phyloP scores from a whole-genome alignment of 495 filamentous ascomycete genomes.

The Aspergillus panamensis region DNA sequence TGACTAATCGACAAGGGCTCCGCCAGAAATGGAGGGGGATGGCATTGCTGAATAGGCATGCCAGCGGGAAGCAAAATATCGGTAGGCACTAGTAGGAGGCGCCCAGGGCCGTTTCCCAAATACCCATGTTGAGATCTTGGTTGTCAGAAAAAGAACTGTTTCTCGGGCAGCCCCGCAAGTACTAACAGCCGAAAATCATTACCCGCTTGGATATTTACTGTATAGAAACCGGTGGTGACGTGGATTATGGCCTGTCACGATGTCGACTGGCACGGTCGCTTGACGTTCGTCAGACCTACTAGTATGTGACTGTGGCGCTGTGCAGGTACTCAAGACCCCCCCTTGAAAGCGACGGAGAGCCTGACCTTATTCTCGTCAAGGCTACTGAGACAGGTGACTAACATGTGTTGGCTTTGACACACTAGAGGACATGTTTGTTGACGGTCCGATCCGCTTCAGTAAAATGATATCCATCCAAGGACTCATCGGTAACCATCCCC shows the following conservation, averaged over 20 bases:
- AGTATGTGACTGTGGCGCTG: constrained; percentile 27
- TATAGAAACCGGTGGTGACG: constrained; percentile 25
- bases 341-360: constrained; percentile 13
- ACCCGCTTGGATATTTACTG: constrained; percentile 22
- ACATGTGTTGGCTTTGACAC: constrained; percentile 19
- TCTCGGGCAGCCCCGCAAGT: constrained; percentile 26
- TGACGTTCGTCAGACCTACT: constrained; percentile 20
- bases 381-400: constrained; percentile 17
- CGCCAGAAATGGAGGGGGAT: constrained; percentile 20
- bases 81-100: constrained; percentile 12
- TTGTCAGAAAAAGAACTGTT: constrained; percentile 17
- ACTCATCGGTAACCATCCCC: constrained; percentile 21
- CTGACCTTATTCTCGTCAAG: constrained; percentile 15
- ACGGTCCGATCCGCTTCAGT: constrained; percentile 26
- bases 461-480: constrained; percentile 14
- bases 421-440: constrained; percentile 18
- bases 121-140: constrained; percentile 24
- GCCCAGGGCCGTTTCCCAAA: constrained; percentile 18
- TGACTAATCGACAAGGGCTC: constrained; percentile 15
- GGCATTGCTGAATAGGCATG: constrained; percentile 18
- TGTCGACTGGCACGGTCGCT: constrained; percentile 25
- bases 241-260: constrained; percentile 27
- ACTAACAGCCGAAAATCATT: constrained; percentile 18
- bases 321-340: constrained; percentile 19
- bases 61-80: constrained; percentile 20